These are phyloP conservation scores for Cyberlindnera galapagoensis DNA, from an alignment of 805 yeast genomes.

Conservation along the genomic window DNA sequence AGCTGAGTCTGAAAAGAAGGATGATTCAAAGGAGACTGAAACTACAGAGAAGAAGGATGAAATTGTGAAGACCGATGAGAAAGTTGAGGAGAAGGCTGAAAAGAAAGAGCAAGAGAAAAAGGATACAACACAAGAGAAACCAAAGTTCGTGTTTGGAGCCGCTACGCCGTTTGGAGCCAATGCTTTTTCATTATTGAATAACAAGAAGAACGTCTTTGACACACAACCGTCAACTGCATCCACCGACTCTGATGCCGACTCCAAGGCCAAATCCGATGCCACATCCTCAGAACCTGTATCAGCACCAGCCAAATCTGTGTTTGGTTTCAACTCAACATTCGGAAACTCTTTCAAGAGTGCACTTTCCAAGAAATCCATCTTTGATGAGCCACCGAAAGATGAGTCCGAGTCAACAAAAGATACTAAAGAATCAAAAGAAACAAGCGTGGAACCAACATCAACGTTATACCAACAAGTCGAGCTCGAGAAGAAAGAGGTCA, in stretches of 20 bases:
- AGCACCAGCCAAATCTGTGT: slow-evolving; percentile 23
- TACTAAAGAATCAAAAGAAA: slow-evolving; percentile 11
- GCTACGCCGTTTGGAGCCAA: slow-evolving; percentile 41
- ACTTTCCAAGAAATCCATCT: slow-evolving; percentile 47
- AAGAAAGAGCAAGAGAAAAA: slow-evolving; percentile 1
- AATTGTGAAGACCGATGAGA: slow-evolving; percentile 10
- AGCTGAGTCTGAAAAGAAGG: slow-evolving; percentile 2
- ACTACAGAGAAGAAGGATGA: slow-evolving; percentile 10
- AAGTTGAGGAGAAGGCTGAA: slow-evolving; percentile 5
- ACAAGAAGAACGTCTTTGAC: slow-evolving; percentile 32
- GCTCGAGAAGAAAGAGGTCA: slow-evolving; percentile 48
- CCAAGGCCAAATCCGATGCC: background rate
- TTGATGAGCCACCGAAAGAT: slow-evolving; percentile 33
- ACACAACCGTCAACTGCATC: slow-evolving; percentile 23
- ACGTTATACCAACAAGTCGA: slow-evolving; percentile 51
- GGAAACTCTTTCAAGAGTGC: slow-evolving; percentile 52
- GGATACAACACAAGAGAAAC: slow-evolving; percentile 10
- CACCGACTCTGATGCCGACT: slow-evolving; percentile 7
- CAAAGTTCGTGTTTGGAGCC: slow-evolving; percentile 53
- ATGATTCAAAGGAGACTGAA: slow-evolving; percentile 3
- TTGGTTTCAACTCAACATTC: slow-evolving; percentile 42
- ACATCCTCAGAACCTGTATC: slow-evolving; percentile 3
- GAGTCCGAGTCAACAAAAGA: slow-evolving; percentile 17
- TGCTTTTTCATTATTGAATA: slow-evolving; percentile 30
- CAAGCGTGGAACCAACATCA: slow-evolving; percentile 19